Evolutionary conservation across 148 eudicot genomes (phyloP).

Genomic region (Fallopia convolvulus): DNA sequence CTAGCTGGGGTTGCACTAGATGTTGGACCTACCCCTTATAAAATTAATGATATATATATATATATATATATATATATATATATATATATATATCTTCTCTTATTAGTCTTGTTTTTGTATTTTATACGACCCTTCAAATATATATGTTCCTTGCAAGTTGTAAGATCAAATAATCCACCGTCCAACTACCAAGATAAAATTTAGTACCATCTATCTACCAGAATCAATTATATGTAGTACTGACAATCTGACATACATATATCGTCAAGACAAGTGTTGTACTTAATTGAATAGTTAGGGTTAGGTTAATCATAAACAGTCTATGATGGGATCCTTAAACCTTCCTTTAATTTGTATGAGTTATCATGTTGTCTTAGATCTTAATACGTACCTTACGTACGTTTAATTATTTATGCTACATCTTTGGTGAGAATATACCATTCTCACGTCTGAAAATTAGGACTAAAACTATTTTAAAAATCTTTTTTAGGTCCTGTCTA

Average conservation of each 20-base stretch:
- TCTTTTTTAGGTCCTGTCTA: no score
- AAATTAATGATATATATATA: background rate
- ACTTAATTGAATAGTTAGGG: background rate
- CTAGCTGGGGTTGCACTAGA: slow-evolving; percentile 12
- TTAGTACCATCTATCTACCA: slow-evolving; percentile 6
- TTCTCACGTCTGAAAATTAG: no score
- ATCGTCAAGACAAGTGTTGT: background rate
- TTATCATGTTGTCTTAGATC: background rate
- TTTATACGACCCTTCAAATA: background rate
- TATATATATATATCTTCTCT: background rate
- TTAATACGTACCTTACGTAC: background rate
- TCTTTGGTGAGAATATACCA: background rate
- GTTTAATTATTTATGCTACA: background rate
- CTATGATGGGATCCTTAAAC: background rate
- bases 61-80: background rate
- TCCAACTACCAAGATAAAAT: slow-evolving; percentile 9
- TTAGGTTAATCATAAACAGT: background rate
- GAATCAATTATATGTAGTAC: background rate
- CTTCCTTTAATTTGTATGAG: background rate
- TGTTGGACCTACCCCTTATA: background rate
- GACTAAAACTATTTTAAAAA: no score
- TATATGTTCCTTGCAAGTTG: slow-evolving; percentile 4
- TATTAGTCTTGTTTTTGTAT: background rate
- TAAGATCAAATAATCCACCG: slow-evolving; percentile 5
- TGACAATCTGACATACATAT: background rate